Evolutionary conservation across 306 rosid genomes (phyloP).

Genomic region (Pyrus betulifolia): DNA sequence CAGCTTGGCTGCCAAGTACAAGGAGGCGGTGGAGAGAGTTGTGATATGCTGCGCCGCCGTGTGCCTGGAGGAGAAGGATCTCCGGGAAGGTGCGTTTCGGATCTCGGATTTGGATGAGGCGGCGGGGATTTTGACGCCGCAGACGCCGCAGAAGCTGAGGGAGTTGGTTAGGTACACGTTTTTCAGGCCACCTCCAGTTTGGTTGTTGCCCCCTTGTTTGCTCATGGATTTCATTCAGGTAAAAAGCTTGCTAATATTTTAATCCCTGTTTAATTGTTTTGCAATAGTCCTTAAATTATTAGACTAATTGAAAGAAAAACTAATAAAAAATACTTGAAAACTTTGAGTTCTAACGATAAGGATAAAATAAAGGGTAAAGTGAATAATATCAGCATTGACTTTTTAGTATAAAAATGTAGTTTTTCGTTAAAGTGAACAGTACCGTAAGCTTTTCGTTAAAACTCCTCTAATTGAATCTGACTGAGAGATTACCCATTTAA

Average conservation of each 20-base stretch:
- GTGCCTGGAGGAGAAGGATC: constrained; percentile 73
- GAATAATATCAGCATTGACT: no score
- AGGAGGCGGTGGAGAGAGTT: constrained; percentile 62
- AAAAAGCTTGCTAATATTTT: not conserved
- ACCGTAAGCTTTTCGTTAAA: no score
- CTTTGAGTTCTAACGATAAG: no score
- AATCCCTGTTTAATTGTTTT: not conserved
- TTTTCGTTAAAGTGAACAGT: no score
- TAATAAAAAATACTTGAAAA: no score
- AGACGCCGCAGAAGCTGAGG: constrained; percentile 41
- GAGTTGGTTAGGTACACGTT: constrained; percentile 44
- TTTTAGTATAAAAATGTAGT: no score
- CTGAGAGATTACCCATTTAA: no score
- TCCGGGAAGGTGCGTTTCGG: constrained; percentile 48
- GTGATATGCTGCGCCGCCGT: constrained; percentile 75
- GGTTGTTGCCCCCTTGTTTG: constrained; percentile 60
- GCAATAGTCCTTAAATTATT: no score
- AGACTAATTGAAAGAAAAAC: no score
- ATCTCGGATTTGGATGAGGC: constrained; percentile 67
- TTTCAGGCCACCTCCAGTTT: constrained; percentile 25
- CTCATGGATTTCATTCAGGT: constrained; percentile 69
- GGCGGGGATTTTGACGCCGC: constrained; percentile 55
- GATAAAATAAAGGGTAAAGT: no score
- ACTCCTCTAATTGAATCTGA: no score
- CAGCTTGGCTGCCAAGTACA: constrained; percentile 42